phyloP scores from a whole-genome alignment of 2,329 filamentous ascomycete genomes.

The Neurospora sp. region DNA sequence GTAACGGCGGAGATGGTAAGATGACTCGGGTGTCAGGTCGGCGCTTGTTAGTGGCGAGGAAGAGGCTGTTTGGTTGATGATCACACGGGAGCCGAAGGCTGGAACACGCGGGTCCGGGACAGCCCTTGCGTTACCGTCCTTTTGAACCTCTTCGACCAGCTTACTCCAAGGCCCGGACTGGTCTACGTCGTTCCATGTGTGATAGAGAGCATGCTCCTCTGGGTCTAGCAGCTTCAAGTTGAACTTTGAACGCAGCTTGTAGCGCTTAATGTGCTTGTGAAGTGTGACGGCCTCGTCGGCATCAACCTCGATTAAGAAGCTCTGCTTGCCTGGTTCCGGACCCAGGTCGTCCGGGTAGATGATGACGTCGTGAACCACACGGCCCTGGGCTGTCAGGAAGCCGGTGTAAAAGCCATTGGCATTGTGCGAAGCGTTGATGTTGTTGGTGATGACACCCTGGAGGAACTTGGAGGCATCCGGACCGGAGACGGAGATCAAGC shows the following conservation, averaged over 20 bases:
- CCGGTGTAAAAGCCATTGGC: conserved; percentile 62
- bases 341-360: conserved; percentile 54
- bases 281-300: conserved; percentile 52
- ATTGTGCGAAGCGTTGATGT: conserved; percentile 33
- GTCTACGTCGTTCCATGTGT: conserved; percentile 55
- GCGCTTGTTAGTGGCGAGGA: conserved; percentile 17
- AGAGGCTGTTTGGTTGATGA: conserved; percentile 17
- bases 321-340: conserved; percentile 17
- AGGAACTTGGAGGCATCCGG: conserved; percentile 74
- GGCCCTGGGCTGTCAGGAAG: conserved; percentile 78
- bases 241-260: conserved; percentile 78
- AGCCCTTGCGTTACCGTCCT: conserved; percentile 19
- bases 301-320: conserved; percentile 78
- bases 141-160: neutral
- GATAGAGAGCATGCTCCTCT: conserved; percentile 61
- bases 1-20: conserved; percentile 70
- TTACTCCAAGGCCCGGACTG: neutral
- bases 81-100: conserved; percentile 43
- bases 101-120: conserved; percentile 45
- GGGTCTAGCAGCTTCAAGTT: conserved; percentile 54
- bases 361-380: conserved; percentile 83
- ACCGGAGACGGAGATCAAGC: conserved; percentile 70
- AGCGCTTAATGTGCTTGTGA: conserved; percentile 66
- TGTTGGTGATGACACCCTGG: conserved; percentile 77
- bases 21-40: conserved; percentile 25